Base-by-base conservation (phyloP, 495 filamentous ascomycete genomes). In the Penicillium tannophilum region DNA sequence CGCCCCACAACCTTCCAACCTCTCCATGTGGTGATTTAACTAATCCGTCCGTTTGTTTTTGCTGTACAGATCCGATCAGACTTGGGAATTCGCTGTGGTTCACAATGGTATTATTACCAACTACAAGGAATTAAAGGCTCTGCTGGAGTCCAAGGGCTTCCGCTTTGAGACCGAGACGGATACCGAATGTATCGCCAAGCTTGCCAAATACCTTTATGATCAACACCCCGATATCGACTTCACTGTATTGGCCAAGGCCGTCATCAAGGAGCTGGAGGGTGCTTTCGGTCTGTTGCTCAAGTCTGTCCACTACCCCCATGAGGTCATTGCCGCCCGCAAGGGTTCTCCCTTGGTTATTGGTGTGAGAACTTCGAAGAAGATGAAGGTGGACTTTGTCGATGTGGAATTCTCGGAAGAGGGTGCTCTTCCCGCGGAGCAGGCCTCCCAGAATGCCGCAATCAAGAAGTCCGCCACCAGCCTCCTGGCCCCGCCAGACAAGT, bases 41-140 rank as follows among this genome's bases (percentile, higher is more conserved):
- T 23, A 31, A 30, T 7, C 9, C 10, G 3, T 41, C 28, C 28
- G 4, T 28, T 2, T 28, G 14, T 44, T 11, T n/a, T 30, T 28
- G 11, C 10, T 35, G 11, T 4, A 30, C 59, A 86, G 84, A 61
- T 88, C 85, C 45, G 94, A 98, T 70, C 86, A 88, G 66, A 89
- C 79, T 65, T 98, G 92, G 91, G 87, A 98, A 76, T 98, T 98
- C 73, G 84, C 92, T 58, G 89, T 98, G 65, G 93, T 97, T 44
- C 94, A 98, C 87, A 98, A 98, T 76, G 94, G 94, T 72, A 98
- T 98, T 82, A 98, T 98, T 80, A 98, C 94, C 80, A 98, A 98
- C 83, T 98, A 98, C 86, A 98, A 98, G 81, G 94, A 98, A 80
- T 79, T 98, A 65, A 96, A 93, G 86, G 89, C 90, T 55, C 83